Evolutionary conservation across 495 filamentous ascomycete species (phyloP).

Genomic region (Aspergillus ostianus): DNA sequence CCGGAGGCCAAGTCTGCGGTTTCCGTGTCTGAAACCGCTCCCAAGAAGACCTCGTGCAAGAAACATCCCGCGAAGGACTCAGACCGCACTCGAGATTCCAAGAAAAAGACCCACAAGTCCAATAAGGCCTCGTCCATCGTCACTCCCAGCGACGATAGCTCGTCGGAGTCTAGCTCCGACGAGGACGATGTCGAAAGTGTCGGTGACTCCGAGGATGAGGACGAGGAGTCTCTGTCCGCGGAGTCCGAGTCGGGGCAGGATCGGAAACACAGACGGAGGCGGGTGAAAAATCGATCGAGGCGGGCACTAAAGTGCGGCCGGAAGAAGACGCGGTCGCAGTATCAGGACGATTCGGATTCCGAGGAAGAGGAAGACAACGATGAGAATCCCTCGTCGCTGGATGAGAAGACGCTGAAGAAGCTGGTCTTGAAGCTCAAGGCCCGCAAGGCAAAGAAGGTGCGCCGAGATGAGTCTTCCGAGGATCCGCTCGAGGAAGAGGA

Average conservation of each 20-base stretch:
- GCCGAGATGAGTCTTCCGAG: constrained; percentile 27
- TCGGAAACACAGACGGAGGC: constrained; percentile 27
- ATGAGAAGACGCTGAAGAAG: constrained; percentile 47
- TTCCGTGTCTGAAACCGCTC: constrained; percentile 20
- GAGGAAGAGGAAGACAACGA: constrained; percentile 31
- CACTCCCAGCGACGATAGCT: constrained; percentile 25
- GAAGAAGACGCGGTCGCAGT: constrained; percentile 42
- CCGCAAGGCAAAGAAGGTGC: constrained; percentile 36
- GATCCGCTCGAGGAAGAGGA: constrained; percentile 27
- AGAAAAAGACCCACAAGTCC: constrained; percentile 33
- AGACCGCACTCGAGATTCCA: constrained; percentile 24
- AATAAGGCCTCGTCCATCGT: constrained; percentile 28
- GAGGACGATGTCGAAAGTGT: constrained; percentile 18
- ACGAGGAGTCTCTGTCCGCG: constrained; percentile 29
- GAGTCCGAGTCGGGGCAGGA: constrained; percentile 38
- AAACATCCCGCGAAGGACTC: constrained; percentile 35
- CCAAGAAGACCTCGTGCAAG: constrained; percentile 36
- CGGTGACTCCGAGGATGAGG: constrained; percentile 26
- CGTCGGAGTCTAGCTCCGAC: constrained; percentile 23
- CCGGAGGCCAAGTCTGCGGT: constrained; percentile 25
- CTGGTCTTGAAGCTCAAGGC: constrained; percentile 51
- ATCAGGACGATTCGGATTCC: constrained; percentile 33
- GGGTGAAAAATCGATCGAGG: constrained; percentile 48
- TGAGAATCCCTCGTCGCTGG: constrained; percentile 20
- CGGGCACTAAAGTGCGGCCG: constrained; percentile 37